Conservation (phyloP, 2,329 filamentous ascomycete species). For the Alternaria sp. region DNA sequence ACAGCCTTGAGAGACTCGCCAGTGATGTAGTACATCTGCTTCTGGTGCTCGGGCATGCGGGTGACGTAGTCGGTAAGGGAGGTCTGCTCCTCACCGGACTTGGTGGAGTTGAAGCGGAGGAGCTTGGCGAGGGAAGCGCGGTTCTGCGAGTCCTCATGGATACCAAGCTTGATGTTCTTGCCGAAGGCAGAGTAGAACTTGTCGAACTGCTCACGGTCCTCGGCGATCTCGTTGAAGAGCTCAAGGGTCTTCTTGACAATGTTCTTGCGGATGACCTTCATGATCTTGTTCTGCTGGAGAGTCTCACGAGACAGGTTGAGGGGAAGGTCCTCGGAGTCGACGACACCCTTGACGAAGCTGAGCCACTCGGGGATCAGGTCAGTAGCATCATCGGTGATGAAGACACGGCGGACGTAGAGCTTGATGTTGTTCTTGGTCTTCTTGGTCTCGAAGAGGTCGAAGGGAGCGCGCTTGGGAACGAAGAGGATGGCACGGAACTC, state of each 20-base stretch:
- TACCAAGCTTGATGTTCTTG: slow-evolving; percentile 99
- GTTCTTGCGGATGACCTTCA: slow-evolving; percentile 99
- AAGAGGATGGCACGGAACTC: slow-evolving; percentile 99
- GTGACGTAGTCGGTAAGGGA: slow-evolving; percentile 98
- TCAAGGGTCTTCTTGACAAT: slow-evolving; percentile 99
- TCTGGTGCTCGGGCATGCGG: slow-evolving; percentile 99
- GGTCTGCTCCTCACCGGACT: slow-evolving; percentile 94
- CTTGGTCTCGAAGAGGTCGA: slow-evolving; percentile 99
- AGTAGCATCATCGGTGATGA: slow-evolving; percentile 99
- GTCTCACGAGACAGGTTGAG: slow-evolving; percentile 99
- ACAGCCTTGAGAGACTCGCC: slow-evolving; percentile 99
- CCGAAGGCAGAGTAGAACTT: slow-evolving; percentile 99
- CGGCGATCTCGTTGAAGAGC: slow-evolving; percentile 98
- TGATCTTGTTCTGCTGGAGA: slow-evolving; percentile 99
- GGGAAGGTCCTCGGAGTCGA: slow-evolving; percentile 99
- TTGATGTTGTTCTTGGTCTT: slow-evolving; percentile 99
- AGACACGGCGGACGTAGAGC: slow-evolving; percentile 99
- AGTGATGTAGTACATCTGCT: slow-evolving; percentile 99
- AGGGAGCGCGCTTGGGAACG: slow-evolving; percentile 98
- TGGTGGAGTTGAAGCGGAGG: slow-evolving; percentile 98
- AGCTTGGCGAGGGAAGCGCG: slow-evolving; percentile 92
- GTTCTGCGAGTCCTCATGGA: slow-evolving; percentile 99
- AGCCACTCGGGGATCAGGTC: slow-evolving; percentile 99
- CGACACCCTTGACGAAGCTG: slow-evolving; percentile 99
- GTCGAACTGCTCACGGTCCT: slow-evolving; percentile 99